Percentiles rank a stretch among this genome's conserved stretches.
Evolutionary conservation across 371 early-diverging fungal species (phyloP).

Genomic region (Chytridiales sp.): DNA sequence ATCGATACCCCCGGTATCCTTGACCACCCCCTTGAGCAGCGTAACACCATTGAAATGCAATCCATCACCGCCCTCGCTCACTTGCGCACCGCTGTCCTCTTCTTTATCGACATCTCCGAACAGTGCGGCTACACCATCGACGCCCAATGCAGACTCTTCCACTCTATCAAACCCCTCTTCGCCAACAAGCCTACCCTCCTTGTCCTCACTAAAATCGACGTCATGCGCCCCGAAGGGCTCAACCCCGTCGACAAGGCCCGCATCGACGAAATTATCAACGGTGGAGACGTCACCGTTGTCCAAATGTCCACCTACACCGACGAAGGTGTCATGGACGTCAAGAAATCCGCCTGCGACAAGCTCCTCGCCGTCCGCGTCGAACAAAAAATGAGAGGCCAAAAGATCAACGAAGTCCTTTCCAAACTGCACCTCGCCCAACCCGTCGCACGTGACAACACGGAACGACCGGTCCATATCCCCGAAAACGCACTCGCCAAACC

Average conservation of each 20-base stretch:
- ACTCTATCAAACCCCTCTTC: slow-evolving; percentile 97
- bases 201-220: slow-evolving; percentile 98
- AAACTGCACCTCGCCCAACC: slow-evolving; percentile 93
- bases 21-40: slow-evolving; percentile 99
- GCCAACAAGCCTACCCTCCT: slow-evolving; percentile 97
- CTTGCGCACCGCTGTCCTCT: slow-evolving; percentile 95
- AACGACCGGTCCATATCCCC: slow-evolving; percentile 86
- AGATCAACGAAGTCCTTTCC: slow-evolving; percentile 91
- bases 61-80: slow-evolving; percentile 99
- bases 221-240: slow-evolving; percentile 78
- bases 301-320: slow-evolving; percentile 91
- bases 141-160: slow-evolving; percentile 92
- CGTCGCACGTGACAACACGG: slow-evolving; percentile 75
- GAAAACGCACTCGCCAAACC: slow-evolving; percentile 63
- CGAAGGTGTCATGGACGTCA: slow-evolving; percentile 93
- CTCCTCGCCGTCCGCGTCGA: slow-evolving; percentile 92
- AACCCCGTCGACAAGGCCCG: slow-evolving; percentile 69
- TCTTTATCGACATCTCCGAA: slow-evolving; percentile 99
- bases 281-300: slow-evolving; percentile 72
- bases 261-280: slow-evolving; percentile 70
- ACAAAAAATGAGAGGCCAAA: slow-evolving; percentile 87
- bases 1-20: slow-evolving; percentile 99
- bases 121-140: slow-evolving; percentile 98
- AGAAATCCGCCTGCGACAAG: slow-evolving; percentile 91
- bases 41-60: slow-evolving; percentile 99